Base-by-base conservation (phyloP, 2,329 filamentous ascomycete genomes). In the Pseudogymnoascus sp. region DNA sequence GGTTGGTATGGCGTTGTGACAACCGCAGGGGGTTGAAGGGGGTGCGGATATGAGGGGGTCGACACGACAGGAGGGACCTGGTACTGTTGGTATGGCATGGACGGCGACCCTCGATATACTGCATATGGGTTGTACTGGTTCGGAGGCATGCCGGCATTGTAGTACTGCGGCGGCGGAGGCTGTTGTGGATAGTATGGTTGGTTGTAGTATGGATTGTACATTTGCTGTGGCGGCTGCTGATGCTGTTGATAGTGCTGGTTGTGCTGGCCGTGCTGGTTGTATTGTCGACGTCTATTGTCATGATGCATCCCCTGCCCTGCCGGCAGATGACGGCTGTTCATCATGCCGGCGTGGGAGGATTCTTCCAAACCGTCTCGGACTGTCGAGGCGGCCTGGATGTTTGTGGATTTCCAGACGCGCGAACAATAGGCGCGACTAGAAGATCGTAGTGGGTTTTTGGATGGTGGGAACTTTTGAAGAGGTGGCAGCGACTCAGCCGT, bases 301-400 rank as follows among this genome's bases (percentile, higher is more conserved):
- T 67, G 65, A 59, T 70, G 71, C 68, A 73, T 72, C 75, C 80
- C 80, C 77, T 86, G 85, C 82, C 87, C 87, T 84, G 85, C 85
- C 84, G 86, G 85, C 85, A 88, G 85, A 87, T 88, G 85, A 82
- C 80, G 82, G 77, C 80, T 80, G 79, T 86, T 88, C 87, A 91
- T 91, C 86, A 82, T 90, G 84, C 84, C 85, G 84, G 83, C 83
- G 78, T 84, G 81, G 82, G 83, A 74, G 69, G 71, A 65, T 65
- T 61, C 60, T 61, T 66, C 65, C 65, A 66, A 67, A 63, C 64
- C 58, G 65, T 63, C 68, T 61, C 69, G 67, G 55, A 63, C 66
- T 69, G 65, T 63, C 60, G 61, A 36, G 60, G 65, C 62, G 67
- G 62, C 55, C 63, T 65, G 66, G 62, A 51, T 51, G 42, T 29